Percentiles rank a stretch among this genome's conserved stretches.
These are phyloP conservation scores for Boletus coccyginus DNA, from an alignment of 768 basidiomycete species.

Conservation along the genomic window DNA sequence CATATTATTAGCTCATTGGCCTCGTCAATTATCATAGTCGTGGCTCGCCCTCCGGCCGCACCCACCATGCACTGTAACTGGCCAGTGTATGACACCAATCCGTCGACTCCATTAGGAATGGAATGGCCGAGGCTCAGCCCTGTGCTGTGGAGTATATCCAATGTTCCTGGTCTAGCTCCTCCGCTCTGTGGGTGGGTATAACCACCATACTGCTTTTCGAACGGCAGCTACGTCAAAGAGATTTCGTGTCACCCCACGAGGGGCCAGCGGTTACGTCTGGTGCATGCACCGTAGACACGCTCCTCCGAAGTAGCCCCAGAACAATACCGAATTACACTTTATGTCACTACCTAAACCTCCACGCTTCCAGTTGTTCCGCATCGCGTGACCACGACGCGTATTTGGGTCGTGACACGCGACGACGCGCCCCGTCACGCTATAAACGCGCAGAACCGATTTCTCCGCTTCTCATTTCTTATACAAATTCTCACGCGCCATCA, in stretches of 20 bases:
- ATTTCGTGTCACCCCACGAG: too few species aligned
- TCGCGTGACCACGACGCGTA: too few species aligned
- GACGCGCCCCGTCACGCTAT: slow-evolving; percentile 25
- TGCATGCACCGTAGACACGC: neutral
- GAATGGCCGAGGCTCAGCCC: neutral
- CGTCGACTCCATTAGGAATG: neutral
- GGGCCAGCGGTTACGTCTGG: neutral
- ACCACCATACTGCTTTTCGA: too few species aligned
- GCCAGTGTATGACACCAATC: too few species aligned
- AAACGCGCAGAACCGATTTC: neutral
- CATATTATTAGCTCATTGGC: neutral
- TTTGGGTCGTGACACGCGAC: slow-evolving; percentile 19
- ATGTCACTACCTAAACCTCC: too few species aligned
- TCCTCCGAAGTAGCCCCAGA: neutral
- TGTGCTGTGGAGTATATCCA: neutral
- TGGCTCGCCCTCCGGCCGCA: neutral
- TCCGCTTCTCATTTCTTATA: neutral
- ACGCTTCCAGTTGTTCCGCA: too few species aligned
- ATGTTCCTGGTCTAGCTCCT: neutral
- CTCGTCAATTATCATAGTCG: neutral
- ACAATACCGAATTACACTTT: neutral
- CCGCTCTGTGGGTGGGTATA: too few species aligned
- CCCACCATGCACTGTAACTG: neutral
- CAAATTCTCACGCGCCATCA: neutral
- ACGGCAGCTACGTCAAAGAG: too few species aligned